Evolutionary conservation across 345 rosid species (phyloP).

Genomic region (Ceriops zippeliana): DNA sequence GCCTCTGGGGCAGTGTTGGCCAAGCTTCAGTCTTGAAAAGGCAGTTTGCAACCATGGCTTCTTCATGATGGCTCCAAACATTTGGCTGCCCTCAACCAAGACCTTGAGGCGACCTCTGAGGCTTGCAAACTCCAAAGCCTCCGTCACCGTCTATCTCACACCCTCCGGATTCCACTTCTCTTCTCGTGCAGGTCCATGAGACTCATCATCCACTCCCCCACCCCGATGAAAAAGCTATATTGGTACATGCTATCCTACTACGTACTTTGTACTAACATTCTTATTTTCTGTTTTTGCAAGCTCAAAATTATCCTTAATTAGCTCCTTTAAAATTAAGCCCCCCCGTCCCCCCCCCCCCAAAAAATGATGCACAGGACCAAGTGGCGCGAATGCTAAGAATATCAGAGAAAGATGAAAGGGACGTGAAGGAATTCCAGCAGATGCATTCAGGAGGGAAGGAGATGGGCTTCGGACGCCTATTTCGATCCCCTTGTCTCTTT

Average conservation of each 20-base stretch:
- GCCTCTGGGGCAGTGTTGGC: not conserved
- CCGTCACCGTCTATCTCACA: slow-evolving; percentile 27
- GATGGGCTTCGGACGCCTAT: slow-evolving; percentile 38
- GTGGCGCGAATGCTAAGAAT: slow-evolving; percentile 45
- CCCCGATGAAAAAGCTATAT: slow-evolving; percentile 21
- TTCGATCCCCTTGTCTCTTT: slow-evolving; percentile 49
- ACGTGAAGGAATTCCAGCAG: slow-evolving; percentile 34
- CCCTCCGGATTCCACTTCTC: slow-evolving; percentile 6
- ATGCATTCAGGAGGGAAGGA: slow-evolving; percentile 34
- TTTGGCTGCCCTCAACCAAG: slow-evolving; percentile 32
- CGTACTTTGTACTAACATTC: too few species aligned
- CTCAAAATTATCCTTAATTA: not conserved
- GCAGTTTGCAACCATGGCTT: slow-evolving; percentile 56
- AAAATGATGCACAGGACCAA: slow-evolving; percentile 25
- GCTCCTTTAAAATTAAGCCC: not conserved
- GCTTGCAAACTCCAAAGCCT: slow-evolving; percentile 14
- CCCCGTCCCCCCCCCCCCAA: too few species aligned
- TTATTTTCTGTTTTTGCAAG: too few species aligned
- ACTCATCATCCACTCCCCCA: slow-evolving; percentile 8
- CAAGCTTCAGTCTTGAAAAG: slow-evolving; percentile 35
- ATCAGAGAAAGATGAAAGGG: slow-evolving; percentile 30
- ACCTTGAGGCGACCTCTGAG: slow-evolving; percentile 37
- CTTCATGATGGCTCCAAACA: slow-evolving; percentile 55
- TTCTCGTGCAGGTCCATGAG: slow-evolving; percentile 18
- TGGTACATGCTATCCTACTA: not conserved